A percentile compares a stretch with the other conserved stretches of the same genome.
Conservation (phyloP, 1,284 basidiomycete species). For the Coniferiporia weirii region DNA sequence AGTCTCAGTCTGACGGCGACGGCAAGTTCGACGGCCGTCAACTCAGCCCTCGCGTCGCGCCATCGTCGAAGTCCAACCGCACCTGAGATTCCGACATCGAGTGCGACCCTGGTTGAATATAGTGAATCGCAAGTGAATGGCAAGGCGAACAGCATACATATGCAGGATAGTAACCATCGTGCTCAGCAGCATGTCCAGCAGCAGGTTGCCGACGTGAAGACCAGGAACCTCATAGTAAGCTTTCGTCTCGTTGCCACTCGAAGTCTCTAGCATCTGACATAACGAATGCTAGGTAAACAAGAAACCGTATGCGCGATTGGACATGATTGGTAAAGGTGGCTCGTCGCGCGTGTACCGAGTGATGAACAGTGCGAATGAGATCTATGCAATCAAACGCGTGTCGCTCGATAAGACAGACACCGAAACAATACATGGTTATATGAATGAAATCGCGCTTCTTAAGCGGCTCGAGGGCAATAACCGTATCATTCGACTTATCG, state of each 20-base stretch:
- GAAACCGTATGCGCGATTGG: constrained; percentile 74
- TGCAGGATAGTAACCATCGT: constrained; percentile 22
- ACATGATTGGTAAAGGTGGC: constrained; percentile 87
- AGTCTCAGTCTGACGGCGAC: not conserved
- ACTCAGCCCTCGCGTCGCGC: constrained; percentile 1
- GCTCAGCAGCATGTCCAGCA: constrained; percentile 13
- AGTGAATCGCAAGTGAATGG: constrained; percentile 17
- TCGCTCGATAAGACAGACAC: constrained; percentile 79
- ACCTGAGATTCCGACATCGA: constrained; percentile 48
- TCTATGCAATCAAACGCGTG: constrained; percentile 88
- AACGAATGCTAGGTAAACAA: constrained; percentile 60
- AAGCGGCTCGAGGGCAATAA: constrained; percentile 84
- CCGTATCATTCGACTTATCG: constrained; percentile 84
- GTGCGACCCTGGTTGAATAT: constrained; percentile 29
- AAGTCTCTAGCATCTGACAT: constrained; percentile 5
- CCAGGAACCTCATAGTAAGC: constrained; percentile 4
- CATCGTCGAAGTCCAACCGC: constrained; percentile 61
- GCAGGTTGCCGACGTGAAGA: not conserved
- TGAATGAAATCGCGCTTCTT: constrained; percentile 88
- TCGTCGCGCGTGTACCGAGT: constrained; percentile 93
- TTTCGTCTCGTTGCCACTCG: not conserved
- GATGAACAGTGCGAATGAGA: constrained; percentile 66
- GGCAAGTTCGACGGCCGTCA: constrained; percentile 6
- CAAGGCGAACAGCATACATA: constrained; percentile 20
- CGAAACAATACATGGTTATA: constrained; percentile 86